phyloP scores from a whole-genome alignment of 176 grass and related monocot species.

The Carex pumila region DNA sequence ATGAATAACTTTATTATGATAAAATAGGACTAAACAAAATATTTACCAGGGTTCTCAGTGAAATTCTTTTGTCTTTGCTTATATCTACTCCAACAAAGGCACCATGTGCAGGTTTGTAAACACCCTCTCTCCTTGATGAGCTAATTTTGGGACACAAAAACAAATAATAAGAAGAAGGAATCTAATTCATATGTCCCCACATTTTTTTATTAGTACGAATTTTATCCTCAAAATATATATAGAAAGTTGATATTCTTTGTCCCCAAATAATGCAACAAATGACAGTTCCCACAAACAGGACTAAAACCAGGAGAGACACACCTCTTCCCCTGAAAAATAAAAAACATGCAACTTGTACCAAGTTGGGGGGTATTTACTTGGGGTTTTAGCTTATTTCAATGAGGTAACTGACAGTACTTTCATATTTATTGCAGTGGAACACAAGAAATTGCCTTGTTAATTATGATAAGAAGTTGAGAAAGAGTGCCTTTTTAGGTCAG shows the following conservation, averaged over 20 bases:
- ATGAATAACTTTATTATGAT: not conserved
- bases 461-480: not conserved
- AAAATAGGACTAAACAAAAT: not conserved
- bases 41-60: constrained; percentile 62
- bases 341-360: no score
- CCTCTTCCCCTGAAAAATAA: no score
- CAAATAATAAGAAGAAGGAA: not conserved
- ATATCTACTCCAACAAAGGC: constrained; percentile 48
- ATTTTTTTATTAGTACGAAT: not conserved
- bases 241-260: no score
- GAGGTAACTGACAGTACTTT: no score
- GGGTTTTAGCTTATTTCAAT: no score
- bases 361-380: no score
- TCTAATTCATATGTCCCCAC: not conserved
- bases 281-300: not conserved
- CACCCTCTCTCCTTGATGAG: constrained; percentile 29
- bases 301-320: not conserved
- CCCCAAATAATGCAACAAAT: no score
- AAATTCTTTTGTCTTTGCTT: constrained; percentile 41
- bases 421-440: not conserved
- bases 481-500: constrained; percentile 38
- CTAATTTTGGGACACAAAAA: constrained; percentile 16
- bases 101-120: constrained; percentile 40
- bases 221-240: no score
- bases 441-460: not conserved